Evolutionary conservation across 371 early-diverging fungal species (phyloP).

Genomic region (Fennellomyces sp.): DNA sequence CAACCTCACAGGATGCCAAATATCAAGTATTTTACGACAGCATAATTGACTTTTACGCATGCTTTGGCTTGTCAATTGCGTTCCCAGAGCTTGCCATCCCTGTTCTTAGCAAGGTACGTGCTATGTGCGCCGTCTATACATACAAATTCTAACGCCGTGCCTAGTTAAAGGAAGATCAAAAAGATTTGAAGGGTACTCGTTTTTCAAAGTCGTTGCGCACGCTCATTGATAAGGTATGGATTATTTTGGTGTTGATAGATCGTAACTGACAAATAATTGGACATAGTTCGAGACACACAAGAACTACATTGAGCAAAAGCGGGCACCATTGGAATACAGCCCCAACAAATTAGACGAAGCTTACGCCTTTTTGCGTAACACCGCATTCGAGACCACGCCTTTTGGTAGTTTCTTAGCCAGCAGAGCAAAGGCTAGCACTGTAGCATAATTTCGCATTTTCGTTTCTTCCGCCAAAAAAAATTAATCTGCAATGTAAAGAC

Average conservation of each 20-base stretch:
- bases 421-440: conserved; percentile 5
- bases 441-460: not conserved
- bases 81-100: conserved; percentile 91
- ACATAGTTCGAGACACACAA: conserved; percentile 75
- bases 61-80: conserved; percentile 80
- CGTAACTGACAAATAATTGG: not conserved
- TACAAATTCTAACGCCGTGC: not conserved
- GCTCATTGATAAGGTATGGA: conserved; percentile 75
- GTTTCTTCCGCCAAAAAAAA: not conserved
- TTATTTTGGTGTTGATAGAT: not conserved
- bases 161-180: conserved; percentile 59
- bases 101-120: conserved; percentile 65
- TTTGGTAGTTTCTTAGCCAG: conserved; percentile 61
- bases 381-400: conserved; percentile 59
- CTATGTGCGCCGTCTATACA: not conserved
- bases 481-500: not conserved
- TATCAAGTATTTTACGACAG: conserved; percentile 71
- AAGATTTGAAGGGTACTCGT: conserved; percentile 60
- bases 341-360: conserved; percentile 73
- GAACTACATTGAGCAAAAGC: conserved; percentile 74
- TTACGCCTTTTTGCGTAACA: conserved; percentile 56
- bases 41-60: conserved; percentile 79
- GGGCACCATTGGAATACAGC: conserved; percentile 76
- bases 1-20: conserved; percentile 56
- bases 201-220: conserved; percentile 76